A percentile compares a stretch with the other conserved stretches of the same genome.
Evolutionary conservation across 805 yeast species (phyloP).

Genomic region (Sugiyamaella chiloensis): DNA sequence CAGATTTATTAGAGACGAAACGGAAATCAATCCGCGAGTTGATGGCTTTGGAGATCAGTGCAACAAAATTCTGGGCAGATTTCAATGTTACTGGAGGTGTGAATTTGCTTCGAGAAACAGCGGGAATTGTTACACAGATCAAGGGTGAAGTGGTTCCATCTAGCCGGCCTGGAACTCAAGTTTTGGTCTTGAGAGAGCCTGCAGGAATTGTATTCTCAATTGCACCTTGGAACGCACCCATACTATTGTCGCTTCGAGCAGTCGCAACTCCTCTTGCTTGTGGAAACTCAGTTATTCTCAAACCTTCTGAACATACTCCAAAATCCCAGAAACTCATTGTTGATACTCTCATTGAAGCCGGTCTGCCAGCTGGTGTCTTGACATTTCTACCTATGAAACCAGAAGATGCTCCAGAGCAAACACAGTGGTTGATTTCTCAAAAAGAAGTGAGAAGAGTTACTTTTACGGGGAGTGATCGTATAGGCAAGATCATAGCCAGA

Average conservation of each 20-base stretch:
- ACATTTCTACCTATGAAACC: conserved; percentile 96
- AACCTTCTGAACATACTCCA: conserved; percentile 88
- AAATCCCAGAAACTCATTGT: conserved; percentile 81
- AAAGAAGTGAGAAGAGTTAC: conserved; percentile 45
- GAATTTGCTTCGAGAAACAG: conserved; percentile 73
- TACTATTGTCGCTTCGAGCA: conserved; percentile 90
- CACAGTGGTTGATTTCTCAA: neutral
- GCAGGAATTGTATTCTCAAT: conserved; percentile 98
- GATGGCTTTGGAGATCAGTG: conserved; percentile 90
- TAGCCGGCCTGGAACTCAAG: conserved; percentile 61
- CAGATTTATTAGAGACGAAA: conserved; percentile 86
- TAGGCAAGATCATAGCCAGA: conserved; percentile 75
- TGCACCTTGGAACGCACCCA: conserved; percentile 97
- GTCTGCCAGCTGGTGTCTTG: conserved; percentile 90
- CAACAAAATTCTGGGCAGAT: conserved; percentile 83
- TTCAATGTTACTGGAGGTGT: conserved; percentile 88
- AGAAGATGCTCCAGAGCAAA: conserved; percentile 35
- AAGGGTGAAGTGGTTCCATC: conserved; percentile 96
- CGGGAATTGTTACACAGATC: conserved; percentile 72
- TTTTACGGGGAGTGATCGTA: conserved; percentile 89
- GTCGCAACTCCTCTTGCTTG: conserved; percentile 98
- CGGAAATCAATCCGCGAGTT: conserved; percentile 94
- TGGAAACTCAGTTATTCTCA: conserved; percentile 95
- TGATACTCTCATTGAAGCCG: conserved; percentile 90
- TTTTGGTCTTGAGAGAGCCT: conserved; percentile 33